Evolutionary conservation across 495 filamentous ascomycete genomes (phyloP).

Genomic region (Hamigera avellanea): DNA sequence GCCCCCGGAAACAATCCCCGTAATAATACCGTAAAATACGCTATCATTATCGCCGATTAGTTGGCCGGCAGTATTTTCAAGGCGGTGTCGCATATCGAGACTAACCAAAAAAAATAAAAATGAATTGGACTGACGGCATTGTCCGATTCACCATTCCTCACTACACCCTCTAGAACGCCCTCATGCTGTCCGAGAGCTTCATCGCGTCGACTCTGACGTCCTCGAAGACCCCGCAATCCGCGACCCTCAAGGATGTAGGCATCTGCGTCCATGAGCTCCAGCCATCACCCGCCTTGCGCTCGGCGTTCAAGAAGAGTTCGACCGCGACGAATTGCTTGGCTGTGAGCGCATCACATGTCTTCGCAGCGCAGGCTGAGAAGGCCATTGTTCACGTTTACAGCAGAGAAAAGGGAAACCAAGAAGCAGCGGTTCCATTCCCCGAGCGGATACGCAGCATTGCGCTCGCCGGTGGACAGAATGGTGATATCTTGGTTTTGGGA

Average conservation of each 20-base stretch:
- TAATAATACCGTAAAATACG: no score
- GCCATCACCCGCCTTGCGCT: slow-evolving; percentile 55
- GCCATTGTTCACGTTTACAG: slow-evolving; percentile 87
- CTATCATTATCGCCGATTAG: no score
- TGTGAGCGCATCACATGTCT: slow-evolving; percentile 73
- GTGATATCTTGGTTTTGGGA: slow-evolving; percentile 67
- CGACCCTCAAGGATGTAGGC: slow-evolving; percentile 62
- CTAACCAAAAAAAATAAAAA: no score
- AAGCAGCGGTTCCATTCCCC: slow-evolving; percentile 73
- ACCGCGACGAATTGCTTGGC: slow-evolving; percentile 67
- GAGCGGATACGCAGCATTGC: slow-evolving; percentile 70
- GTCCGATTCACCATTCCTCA: not conserved
- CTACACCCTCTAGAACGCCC: slow-evolving; percentile 9
- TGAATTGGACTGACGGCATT: no score
- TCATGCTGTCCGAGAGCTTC: slow-evolving; percentile 75
- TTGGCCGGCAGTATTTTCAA: no score
- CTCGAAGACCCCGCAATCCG: slow-evolving; percentile 50
- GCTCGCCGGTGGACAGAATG: slow-evolving; percentile 45
- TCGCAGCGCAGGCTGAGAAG: slow-evolving; percentile 82
- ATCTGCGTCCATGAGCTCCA: slow-evolving; percentile 78
- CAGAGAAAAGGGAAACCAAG: slow-evolving; percentile 70
- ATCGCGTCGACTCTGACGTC: slow-evolving; percentile 60
- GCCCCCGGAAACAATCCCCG: no score
- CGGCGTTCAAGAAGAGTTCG: slow-evolving; percentile 87
- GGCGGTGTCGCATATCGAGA: no score